Evolutionary conservation across 129 eudicot genomes (phyloP).

Genomic region (Glebionis coronaria): DNA sequence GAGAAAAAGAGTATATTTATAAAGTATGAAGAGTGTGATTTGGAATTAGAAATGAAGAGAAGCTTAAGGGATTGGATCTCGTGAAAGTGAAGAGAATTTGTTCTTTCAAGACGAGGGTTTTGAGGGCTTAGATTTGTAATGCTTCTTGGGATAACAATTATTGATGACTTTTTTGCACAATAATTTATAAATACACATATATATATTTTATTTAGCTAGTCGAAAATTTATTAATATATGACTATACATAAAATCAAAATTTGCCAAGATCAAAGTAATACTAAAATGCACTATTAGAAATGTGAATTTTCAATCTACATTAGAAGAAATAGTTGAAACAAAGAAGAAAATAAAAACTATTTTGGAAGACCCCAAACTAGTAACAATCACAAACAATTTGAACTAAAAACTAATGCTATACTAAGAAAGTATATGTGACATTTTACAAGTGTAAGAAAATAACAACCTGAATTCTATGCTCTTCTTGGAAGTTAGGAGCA

Average conservation of each 20-base stretch:
- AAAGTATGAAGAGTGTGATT: constrained; percentile 23
- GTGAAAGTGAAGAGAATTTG: constrained; percentile 44
- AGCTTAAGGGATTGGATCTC: constrained; percentile 56
- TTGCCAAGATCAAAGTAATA: background rate
- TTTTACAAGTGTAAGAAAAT: background rate
- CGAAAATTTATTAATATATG: constrained; percentile 14
- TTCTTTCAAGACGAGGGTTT: constrained; percentile 43
- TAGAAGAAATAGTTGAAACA: too few relatives aligned
- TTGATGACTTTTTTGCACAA: constrained; percentile 33
- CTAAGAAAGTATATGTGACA: too few relatives aligned
- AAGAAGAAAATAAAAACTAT: too few relatives aligned
- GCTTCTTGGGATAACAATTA: constrained; percentile 41
- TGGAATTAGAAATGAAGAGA: constrained; percentile 29
- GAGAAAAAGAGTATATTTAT: constrained; percentile 14
- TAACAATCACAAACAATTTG: background rate
- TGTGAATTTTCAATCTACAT: background rate
- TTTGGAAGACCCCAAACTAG: too few relatives aligned
- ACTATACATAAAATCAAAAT: constrained; percentile 8
- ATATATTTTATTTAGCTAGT: background rate
- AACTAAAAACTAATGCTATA: background rate
- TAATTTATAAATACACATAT: constrained; percentile 9
- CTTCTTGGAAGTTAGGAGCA: constrained; percentile 35
- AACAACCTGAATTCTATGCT: constrained; percentile 34
- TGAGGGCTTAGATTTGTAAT: constrained; percentile 40
- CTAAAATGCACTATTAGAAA: background rate